phyloP scores from a whole-genome alignment of 2,329 filamentous ascomycete species.

The Xylaria arbuscula region DNA sequence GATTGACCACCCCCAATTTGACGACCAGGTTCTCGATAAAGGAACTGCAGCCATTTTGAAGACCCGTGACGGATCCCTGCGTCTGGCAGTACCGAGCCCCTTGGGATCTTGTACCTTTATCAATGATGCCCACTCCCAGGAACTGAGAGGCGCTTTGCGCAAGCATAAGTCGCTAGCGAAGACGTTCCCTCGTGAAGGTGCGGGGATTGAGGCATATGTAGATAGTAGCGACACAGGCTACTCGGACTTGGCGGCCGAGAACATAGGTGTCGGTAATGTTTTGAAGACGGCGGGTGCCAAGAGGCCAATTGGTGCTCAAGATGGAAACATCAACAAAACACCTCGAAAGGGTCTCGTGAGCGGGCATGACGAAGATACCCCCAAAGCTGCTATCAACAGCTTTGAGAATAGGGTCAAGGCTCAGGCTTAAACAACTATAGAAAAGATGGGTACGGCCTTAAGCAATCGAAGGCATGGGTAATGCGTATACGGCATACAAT shows the following conservation, averaged over 20 bases:
- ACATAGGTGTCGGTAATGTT: slow-evolving; percentile 52
- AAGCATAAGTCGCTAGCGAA: slow-evolving; percentile 73
- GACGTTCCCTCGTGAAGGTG: slow-evolving; percentile 70
- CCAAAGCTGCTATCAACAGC: slow-evolving; percentile 26
- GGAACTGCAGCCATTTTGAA: slow-evolving; percentile 76
- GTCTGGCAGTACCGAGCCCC: slow-evolving; percentile 75
- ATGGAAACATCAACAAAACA: slow-evolving; percentile 29
- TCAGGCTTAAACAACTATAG: slow-evolving; percentile 37
- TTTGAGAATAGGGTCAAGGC: slow-evolving; percentile 41
- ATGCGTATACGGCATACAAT: background rate
- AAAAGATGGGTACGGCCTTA: background rate
- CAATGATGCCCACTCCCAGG: slow-evolving; percentile 71
- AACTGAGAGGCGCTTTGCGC: slow-evolving; percentile 69
- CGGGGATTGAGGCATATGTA: slow-evolving; percentile 75
- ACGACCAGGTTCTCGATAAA: slow-evolving; percentile 72
- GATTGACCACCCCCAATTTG: slow-evolving; percentile 76
- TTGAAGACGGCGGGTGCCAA: slow-evolving; percentile 36
- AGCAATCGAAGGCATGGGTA: background rate
- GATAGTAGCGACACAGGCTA: slow-evolving; percentile 76
- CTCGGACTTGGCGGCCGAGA: slow-evolving; percentile 54
- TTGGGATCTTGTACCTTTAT: slow-evolving; percentile 75
- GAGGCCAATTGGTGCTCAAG: slow-evolving; percentile 21
- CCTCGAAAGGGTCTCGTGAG: slow-evolving; percentile 31
- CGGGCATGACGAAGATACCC: slow-evolving; percentile 13
- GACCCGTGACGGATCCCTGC: slow-evolving; percentile 75